Evolutionary conservation across 139 green algal species (phyloP).

Genomic region (Yamagishiella unicocca): DNA sequence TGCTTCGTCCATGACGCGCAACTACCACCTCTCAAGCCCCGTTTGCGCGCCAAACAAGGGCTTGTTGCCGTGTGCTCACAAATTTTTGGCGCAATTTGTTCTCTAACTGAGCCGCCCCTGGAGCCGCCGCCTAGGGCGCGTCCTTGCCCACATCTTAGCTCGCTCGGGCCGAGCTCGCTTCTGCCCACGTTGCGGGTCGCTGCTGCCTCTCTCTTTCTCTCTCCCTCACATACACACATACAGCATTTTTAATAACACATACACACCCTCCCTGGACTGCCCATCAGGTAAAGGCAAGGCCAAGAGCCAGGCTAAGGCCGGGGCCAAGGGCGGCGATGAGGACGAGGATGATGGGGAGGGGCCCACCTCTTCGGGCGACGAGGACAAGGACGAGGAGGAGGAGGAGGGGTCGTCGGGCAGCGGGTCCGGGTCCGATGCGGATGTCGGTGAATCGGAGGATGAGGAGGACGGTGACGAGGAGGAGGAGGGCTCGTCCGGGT

Average conservation of each 20-base stretch:
- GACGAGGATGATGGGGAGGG: background rate
- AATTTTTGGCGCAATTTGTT: no score
- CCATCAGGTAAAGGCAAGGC: background rate
- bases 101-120: no score
- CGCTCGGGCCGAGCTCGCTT: background rate
- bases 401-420: background rate
- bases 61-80: no score
- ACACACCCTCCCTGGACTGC: background rate
- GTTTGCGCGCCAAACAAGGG: no score
- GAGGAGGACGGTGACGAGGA: constrained; percentile 18
- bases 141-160: background rate
- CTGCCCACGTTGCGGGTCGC: background rate
- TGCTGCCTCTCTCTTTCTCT: no score
- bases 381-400: background rate
- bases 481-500: background rate
- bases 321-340: background rate
- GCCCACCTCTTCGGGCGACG: background rate
- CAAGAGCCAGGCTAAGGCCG: background rate
- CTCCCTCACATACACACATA: background rate
- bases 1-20: no score
- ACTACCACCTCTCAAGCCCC: no score
- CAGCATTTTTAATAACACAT: background rate
- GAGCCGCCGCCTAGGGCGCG: background rate
- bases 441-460: background rate
- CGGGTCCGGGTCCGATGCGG: background rate